Evolutionary conservation across 1,139 yeast species (phyloP), one percentile per base, ranked within the genome.

Genomic region (Pichia sp.): DNA sequence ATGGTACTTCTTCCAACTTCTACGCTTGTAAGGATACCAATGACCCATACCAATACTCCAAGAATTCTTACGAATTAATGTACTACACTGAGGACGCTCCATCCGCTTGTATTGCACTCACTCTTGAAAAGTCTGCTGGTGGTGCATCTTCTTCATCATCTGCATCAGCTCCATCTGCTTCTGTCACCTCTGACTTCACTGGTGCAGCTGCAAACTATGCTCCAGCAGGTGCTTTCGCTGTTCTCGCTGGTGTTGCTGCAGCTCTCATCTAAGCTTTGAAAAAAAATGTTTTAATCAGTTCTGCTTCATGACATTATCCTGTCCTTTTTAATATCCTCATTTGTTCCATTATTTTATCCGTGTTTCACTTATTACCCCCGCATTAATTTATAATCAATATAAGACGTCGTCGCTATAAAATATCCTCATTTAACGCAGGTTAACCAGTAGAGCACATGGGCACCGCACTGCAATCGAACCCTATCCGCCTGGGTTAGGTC

Each of bases 21-120:
- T 51, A 42, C 40, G 58, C 55, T 14, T 49, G 54, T 37, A 49
- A 41, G 45, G 45, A 52, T 38, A 50, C 53, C 27, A 35, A 35
- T 22, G 56, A 52, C 33, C 52, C 55, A 19, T 50, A 50, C 42
- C 14, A 30, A 15, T 51, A 43, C 36, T 51, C 55, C 9, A 14
- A 16, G 2, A 27, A 4, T 5, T 18, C 34, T 15, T 49, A 42
- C 27, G 48, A 49, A 34, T 31, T 55, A 31, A 45, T 50, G 51
- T 52, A 41, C 42, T 49, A 44, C 39, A 40, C 46, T 9, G 33
- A 34, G 11, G 38, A 38, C 24, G 48, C 47, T 22, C 55, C 56
- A 26, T 36, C 24, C 3, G 42, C 32, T 6, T 51, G 55, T 43
- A 23, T 40, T 14, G 34, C 34, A 7, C 20, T 49, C 12, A 34